Evolutionary conservation across 768 basidiomycete genomes (phyloP).

Genomic region (Auricularia cornea): DNA sequence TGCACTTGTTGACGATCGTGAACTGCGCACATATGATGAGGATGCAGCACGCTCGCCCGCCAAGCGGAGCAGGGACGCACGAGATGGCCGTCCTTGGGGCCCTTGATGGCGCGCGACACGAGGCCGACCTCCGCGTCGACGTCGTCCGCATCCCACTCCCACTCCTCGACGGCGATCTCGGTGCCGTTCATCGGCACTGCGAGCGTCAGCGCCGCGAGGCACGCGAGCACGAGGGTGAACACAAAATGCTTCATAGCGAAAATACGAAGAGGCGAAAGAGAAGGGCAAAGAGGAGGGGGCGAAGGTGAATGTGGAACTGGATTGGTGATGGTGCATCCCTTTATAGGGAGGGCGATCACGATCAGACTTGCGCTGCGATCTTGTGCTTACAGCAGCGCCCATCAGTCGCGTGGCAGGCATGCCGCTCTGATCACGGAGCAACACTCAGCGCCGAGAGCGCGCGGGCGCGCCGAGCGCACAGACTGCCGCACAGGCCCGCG

Average conservation of each 20-base stretch:
- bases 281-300: background rate
- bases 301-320: too few relatives aligned
- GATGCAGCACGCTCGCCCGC: background rate
- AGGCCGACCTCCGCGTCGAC: background rate
- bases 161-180: background rate
- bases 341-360: too few relatives aligned
- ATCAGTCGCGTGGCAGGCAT: too few relatives aligned
- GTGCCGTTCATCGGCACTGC: background rate
- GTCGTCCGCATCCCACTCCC: background rate
- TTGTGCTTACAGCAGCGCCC: too few relatives aligned
- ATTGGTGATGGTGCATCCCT: too few relatives aligned
- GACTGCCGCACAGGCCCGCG: too few relatives aligned
- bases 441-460: too few relatives aligned
- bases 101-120: background rate
- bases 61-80: background rate
- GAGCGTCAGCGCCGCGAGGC: background rate
- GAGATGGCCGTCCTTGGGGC: background rate
- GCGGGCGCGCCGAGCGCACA: too few relatives aligned
- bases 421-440: too few relatives aligned
- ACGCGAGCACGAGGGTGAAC: background rate
- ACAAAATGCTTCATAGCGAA: background rate
- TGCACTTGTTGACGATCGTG: constrained; percentile 29
- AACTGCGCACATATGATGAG: constrained; percentile 6
- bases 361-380: too few relatives aligned
- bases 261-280: background rate